Conservation (phyloP, 108 stramenopile species). For the Pseudonitzschia delicatissima region DNA sequence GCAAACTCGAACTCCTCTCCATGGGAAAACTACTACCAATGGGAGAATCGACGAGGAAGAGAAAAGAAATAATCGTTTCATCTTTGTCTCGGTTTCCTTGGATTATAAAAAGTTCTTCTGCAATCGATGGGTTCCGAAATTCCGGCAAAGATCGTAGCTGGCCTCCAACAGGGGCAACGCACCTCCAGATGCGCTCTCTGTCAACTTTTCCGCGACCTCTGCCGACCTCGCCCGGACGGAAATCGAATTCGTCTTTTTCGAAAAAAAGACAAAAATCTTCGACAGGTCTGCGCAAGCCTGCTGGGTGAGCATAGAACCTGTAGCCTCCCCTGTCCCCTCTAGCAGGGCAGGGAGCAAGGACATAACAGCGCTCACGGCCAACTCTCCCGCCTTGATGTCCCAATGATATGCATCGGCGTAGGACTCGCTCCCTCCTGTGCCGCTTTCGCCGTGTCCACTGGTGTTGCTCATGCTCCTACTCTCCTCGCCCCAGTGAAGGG, state of each 20-base stretch:
- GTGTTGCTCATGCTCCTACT: neutral
- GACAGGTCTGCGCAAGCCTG: slow-evolving; percentile 25
- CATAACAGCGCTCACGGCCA: slow-evolving; percentile 23
- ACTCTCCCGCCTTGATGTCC: slow-evolving; percentile 31
- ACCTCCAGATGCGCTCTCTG: slow-evolving; percentile 9
- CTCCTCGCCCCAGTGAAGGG: slow-evolving; percentile 27
- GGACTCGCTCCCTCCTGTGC: neutral
- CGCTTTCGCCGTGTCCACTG: neutral
- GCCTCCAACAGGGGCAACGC: slow-evolving; percentile 32
- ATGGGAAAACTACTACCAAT: no score
- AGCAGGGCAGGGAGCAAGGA: slow-evolving; percentile 28
- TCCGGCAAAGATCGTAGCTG: slow-evolving; percentile 30
- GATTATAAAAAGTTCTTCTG: slow-evolving; percentile 12
- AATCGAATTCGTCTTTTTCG: slow-evolving; percentile 26
- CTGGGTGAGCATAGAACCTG: slow-evolving; percentile 15
- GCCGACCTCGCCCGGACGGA: slow-evolving; percentile 19
- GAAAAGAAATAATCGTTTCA: no score
- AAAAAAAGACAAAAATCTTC: slow-evolving; percentile 24
- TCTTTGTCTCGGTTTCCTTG: neutral
- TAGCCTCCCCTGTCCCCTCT: neutral
- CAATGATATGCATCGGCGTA: slow-evolving; percentile 15
- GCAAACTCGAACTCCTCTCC: no score
- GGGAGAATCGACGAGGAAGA: no score
- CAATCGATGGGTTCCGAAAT: neutral
- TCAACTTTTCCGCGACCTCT: slow-evolving; percentile 30